Evolutionary conservation across 129 eudicot species (phyloP).

Genomic region (Pittosporum tobira): DNA sequence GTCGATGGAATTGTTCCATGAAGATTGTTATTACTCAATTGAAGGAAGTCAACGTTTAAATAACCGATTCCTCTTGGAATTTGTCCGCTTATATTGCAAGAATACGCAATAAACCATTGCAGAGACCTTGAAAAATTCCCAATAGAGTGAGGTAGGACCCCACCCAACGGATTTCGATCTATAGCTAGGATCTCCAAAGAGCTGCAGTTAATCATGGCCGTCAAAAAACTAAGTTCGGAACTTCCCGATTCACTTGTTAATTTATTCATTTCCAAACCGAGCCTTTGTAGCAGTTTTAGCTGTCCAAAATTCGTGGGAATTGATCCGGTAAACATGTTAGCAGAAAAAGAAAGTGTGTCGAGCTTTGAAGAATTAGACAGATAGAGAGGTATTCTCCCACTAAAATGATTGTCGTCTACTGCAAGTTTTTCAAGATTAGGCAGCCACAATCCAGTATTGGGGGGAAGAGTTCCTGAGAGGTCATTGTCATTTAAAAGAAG

Average conservation of each 20-base stretch:
- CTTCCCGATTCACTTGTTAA: background rate
- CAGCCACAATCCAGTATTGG: background rate
- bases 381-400: background rate
- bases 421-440: background rate
- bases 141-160: slow-evolving; percentile 15
- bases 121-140: slow-evolving; percentile 12
- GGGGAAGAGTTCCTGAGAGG: slow-evolving; percentile 1
- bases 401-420: background rate
- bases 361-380: slow-evolving; percentile 5
- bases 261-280: background rate
- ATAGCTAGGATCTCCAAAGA: slow-evolving; percentile 1
- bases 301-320: slow-evolving; percentile 2
- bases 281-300: background rate
- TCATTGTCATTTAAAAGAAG: background rate
- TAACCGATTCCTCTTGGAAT: slow-evolving; percentile 14
- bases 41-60: background rate
- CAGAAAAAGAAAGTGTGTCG: background rate
- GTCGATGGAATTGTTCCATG: no score
- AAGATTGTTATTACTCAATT: no score
- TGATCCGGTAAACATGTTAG: background rate
- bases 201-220: slow-evolving; percentile 10
- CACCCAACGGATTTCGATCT: slow-evolving; percentile 15
- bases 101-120: background rate
- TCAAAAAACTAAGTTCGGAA: slow-evolving; percentile 4
- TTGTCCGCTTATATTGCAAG: background rate